A percentile compares a stretch with the other conserved stretches of the same genome.
Conservation (phyloP, 192 early-diverging fungal species). For the Coemansia sp. region DNA sequence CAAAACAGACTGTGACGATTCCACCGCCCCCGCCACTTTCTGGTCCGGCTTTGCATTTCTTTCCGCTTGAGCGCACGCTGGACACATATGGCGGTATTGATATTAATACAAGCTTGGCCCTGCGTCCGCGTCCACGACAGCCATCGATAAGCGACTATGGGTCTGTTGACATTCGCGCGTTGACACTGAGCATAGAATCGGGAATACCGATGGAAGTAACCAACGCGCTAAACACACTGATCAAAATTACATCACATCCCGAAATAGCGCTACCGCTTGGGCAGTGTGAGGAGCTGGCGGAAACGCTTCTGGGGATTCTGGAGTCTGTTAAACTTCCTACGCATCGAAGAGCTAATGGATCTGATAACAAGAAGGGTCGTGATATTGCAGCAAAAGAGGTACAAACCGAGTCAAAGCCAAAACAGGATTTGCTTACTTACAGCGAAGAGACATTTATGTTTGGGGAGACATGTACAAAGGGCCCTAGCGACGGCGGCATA, state of each 20-base stretch:
- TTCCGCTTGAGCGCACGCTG: constrained; percentile 59
- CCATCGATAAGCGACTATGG: constrained; percentile 56
- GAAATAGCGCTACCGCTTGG: constrained; percentile 55
- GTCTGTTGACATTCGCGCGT: constrained; percentile 68
- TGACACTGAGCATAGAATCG: constrained; percentile 77
- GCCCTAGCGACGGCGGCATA: constrained; percentile 24
- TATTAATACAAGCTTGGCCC: constrained; percentile 60
- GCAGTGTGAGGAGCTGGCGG: constrained; percentile 68
- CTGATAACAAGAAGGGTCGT: not conserved
- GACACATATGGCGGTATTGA: constrained; percentile 79
- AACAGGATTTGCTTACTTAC: constrained; percentile 13
- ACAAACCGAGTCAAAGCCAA: not conserved
- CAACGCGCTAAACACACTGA: constrained; percentile 70
- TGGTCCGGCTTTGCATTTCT: constrained; percentile 29
- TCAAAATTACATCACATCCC: constrained; percentile 58
- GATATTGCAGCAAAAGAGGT: not conserved
- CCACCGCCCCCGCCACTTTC: constrained; percentile 28
- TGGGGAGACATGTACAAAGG: constrained; percentile 15
- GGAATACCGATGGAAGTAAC: constrained; percentile 72
- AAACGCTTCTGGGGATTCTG: constrained; percentile 62
- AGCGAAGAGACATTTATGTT: constrained; percentile 33
- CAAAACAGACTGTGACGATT: constrained; percentile 6
- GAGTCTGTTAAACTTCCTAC: constrained; percentile 38
- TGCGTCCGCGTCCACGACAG: constrained; percentile 52
- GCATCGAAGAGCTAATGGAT: not conserved